These are phyloP conservation scores for Suillus subalutaceus DNA, from an alignment of 768 basidiomycete species.

Conservation along the genomic window DNA sequence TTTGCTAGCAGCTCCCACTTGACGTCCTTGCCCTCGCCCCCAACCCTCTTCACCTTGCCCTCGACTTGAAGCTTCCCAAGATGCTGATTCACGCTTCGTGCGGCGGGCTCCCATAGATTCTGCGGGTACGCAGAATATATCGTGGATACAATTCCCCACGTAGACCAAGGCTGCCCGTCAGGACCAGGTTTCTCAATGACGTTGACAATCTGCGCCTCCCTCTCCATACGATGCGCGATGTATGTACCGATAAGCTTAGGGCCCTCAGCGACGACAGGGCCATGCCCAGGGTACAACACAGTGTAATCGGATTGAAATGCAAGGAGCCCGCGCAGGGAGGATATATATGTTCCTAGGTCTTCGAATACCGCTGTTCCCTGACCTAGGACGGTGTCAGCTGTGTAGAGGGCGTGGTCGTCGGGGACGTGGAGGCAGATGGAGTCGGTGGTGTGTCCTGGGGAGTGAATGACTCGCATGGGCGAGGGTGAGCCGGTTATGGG, in stretches of 20 bases:
- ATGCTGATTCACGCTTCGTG: slow-evolving; percentile 70
- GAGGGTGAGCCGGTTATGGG: slow-evolving; percentile 31
- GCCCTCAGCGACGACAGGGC: slow-evolving; percentile 72
- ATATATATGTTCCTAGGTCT: slow-evolving; percentile 72
- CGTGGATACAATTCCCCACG: slow-evolving; percentile 62
- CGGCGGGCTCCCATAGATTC: slow-evolving; percentile 71
- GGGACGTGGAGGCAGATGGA: slow-evolving; percentile 76
- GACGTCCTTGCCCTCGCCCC: slow-evolving; percentile 54
- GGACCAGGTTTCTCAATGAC: slow-evolving; percentile 45
- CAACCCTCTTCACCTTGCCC: slow-evolving; percentile 51
- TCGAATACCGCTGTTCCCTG: slow-evolving; percentile 90
- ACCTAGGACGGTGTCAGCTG: slow-evolving; percentile 89
- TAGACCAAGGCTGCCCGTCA: slow-evolving; percentile 48
- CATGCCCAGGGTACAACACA: slow-evolving; percentile 87
- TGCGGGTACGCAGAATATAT: slow-evolving; percentile 78
- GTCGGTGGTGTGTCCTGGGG: slow-evolving; percentile 91
- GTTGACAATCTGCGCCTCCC: slow-evolving; percentile 77
- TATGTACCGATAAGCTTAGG: slow-evolving; percentile 65
- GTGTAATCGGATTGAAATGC: slow-evolving; percentile 44
- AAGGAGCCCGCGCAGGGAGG: slow-evolving; percentile 62
- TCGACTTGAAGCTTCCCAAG: slow-evolving; percentile 73
- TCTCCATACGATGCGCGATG: slow-evolving; percentile 76
- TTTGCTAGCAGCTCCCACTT: slow-evolving; percentile 44
- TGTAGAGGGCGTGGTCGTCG: slow-evolving; percentile 78
- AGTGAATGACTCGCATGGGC: slow-evolving; percentile 69